These are phyloP conservation scores for Claviceps citrina DNA, from an alignment of 2,329 filamentous ascomycete genomes.

Conservation along the genomic window DNA sequence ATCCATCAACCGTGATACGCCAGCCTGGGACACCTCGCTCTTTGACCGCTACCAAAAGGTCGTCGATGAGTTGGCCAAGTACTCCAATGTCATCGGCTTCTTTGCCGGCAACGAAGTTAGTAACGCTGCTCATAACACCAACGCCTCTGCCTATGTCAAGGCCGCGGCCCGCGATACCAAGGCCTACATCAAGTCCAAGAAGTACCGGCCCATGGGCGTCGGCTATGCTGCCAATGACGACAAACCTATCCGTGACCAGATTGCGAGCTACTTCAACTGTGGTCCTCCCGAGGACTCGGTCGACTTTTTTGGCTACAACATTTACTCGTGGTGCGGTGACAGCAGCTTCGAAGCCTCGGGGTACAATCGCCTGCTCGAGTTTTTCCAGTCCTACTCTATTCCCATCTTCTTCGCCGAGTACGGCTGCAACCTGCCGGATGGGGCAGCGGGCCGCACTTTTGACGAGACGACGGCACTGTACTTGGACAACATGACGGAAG, in stretches of 20 bases:
- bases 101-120: conserved; percentile 97
- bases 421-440: conserved; percentile 66
- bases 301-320: conserved; percentile 99
- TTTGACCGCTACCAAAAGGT: conserved; percentile 73
- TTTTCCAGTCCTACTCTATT: conserved; percentile 79
- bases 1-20: conserved; percentile 73
- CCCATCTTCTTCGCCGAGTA: conserved; percentile 98
- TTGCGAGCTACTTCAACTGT: conserved; percentile 93
- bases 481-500: conserved; percentile 60
- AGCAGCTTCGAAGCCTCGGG: conserved; percentile 64
- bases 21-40: conserved; percentile 64
- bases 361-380: conserved; percentile 66
- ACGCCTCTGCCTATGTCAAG: conserved; percentile 88
- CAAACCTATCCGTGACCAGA: conserved; percentile 59
- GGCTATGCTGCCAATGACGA: conserved; percentile 97
- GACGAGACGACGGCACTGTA: conserved; percentile 75
- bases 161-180: conserved; percentile 94
- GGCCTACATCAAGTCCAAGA: conserved; percentile 72
- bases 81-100: conserved; percentile 89
- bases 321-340: conserved; percentile 96
- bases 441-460: conserved; percentile 56
- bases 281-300: conserved; percentile 50
- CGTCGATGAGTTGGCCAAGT: conserved; percentile 65
- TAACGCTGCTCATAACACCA: conserved; percentile 76
- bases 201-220: conserved; percentile 66